These are phyloP conservation scores for Endocalyx cinctus DNA, from an alignment of 2,329 filamentous ascomycete genomes.

Conservation along the genomic window DNA sequence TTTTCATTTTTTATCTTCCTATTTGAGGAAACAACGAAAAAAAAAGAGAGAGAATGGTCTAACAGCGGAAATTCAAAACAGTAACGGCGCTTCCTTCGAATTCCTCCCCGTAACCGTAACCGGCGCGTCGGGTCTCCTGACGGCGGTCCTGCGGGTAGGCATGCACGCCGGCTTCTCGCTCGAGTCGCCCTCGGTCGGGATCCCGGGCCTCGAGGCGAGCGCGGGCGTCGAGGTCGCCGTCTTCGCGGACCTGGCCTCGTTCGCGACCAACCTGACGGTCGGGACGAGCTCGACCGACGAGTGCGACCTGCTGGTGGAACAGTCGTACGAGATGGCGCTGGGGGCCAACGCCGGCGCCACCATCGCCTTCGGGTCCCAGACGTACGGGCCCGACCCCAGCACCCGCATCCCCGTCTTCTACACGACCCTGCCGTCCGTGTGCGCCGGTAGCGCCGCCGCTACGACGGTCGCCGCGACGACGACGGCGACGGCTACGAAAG, in stretches of 20 bases:
- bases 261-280: constrained; percentile 46
- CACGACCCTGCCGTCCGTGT: constrained; percentile 43
- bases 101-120: constrained; percentile 51
- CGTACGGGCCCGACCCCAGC: constrained; percentile 45
- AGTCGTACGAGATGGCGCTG: constrained; percentile 47
- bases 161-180: constrained; percentile 39
- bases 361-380: constrained; percentile 35
- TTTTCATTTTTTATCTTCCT: not conserved
- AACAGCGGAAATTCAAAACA: constrained; percentile 1
- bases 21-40: too few species aligned
- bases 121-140: constrained; percentile 37
- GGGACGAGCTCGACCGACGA: constrained; percentile 22
- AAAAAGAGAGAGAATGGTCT: too few species aligned
- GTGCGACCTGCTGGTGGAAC: constrained; percentile 41
- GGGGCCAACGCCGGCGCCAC: constrained; percentile 52
- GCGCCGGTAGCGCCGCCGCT: constrained; percentile 27
- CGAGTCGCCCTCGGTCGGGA: constrained; percentile 12
- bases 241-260: constrained; percentile 49
- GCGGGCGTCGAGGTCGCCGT: constrained; percentile 44
- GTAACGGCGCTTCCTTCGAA: constrained; percentile 47
- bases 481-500: constrained; percentile 14
- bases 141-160: constrained; percentile 43
- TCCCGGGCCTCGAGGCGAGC: constrained; percentile 25
- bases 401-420: constrained; percentile 48
- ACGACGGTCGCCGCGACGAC: constrained; percentile 13